Conservation (phyloP, 441 rosid species). For the Breynia disticha region DNA sequence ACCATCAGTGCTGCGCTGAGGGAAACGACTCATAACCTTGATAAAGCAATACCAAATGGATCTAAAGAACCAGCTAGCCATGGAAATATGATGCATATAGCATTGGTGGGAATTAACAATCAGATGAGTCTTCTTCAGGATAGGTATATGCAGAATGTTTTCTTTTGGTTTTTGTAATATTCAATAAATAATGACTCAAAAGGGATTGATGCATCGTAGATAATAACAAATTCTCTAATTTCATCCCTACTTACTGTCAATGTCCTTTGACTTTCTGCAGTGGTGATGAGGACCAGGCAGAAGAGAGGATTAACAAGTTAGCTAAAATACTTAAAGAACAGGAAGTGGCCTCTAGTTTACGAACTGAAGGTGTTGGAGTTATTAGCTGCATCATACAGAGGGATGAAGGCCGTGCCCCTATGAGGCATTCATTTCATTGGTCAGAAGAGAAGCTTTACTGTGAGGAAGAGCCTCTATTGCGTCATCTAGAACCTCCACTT, state of each 20-base stretch:
- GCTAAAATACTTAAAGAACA: conserved; percentile 93
- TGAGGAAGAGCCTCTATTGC: conserved; percentile 89
- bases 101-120: conserved; percentile 88
- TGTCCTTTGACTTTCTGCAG: conserved; percentile 33
- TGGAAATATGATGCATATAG: conserved; percentile 98
- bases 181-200: not conserved
- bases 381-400: conserved; percentile 96
- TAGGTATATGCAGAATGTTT: conserved; percentile 40
- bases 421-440: conserved; percentile 99
- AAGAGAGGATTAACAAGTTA: conserved; percentile 82
- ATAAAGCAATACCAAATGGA: conserved; percentile 33
- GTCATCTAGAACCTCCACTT: conserved; percentile 96
- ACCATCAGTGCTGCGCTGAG: conserved; percentile 64
- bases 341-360: conserved; percentile 67
- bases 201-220: not conserved
- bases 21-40: conserved; percentile 64
- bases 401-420: conserved; percentile 97
- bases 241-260: conserved; percentile 14
- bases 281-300: conserved; percentile 99
- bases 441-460: conserved; percentile 62
- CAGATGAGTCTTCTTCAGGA: conserved; percentile 99
- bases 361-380: conserved; percentile 80
- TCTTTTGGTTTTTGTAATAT: not conserved
- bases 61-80: conserved; percentile 33
- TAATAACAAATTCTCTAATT: no score